Percentiles rank a stretch among this genome's conserved stretches.
phyloP scores from a whole-genome alignment of 169 alveolate genomes.

The Plasmodium cynomolgi region DNA sequence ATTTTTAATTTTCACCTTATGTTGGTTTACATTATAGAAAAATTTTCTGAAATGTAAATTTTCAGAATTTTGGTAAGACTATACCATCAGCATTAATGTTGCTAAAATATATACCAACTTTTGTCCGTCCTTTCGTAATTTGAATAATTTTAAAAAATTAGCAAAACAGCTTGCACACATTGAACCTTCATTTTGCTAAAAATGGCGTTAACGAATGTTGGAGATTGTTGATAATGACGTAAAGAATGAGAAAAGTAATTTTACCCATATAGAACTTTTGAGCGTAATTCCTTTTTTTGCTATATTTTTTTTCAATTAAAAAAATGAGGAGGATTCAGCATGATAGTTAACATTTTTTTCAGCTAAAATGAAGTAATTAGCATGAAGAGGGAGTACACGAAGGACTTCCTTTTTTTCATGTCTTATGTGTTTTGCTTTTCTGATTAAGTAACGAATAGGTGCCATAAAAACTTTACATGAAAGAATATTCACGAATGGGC shows the following conservation, averaged over 20 bases:
- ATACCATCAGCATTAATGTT: not conserved
- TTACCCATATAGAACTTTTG: not conserved
- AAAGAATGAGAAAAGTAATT: not conserved
- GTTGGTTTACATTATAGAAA: not conserved
- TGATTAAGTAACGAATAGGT: not conserved
- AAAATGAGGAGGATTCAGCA: not conserved
- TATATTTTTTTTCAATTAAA: not conserved
- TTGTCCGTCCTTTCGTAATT: not conserved
- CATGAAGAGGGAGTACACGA: not conserved
- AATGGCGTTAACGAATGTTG: not conserved
- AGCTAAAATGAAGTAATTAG: not conserved
- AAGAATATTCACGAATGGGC: not conserved
- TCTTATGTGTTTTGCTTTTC: not conserved
- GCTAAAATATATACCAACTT: not conserved
- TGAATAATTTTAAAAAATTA: not conserved
- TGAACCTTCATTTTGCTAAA: not conserved
- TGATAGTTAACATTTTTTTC: not conserved
- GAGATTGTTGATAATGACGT: not conserved
- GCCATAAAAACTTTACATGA: not conserved
- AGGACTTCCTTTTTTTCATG: not conserved
- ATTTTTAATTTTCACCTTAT: not conserved
- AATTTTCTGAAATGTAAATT: not conserved
- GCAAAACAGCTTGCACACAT: not conserved
- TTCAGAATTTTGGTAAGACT: not conserved
- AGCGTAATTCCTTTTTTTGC: not conserved